Conservation (phyloP, 305 asterid species). For the Fraxinus velutina region DNA sequence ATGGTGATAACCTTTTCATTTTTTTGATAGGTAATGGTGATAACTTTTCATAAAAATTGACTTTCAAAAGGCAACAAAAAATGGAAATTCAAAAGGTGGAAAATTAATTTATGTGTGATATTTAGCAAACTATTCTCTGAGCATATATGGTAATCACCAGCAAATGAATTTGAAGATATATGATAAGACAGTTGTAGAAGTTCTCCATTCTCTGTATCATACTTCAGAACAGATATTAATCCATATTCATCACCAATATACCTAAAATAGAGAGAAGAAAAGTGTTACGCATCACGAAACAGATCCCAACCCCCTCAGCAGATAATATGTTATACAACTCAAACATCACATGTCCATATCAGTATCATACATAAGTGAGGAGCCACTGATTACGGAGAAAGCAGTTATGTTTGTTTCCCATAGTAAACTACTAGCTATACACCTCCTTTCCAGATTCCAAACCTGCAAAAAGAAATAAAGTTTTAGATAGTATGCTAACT, state of each 20-base stretch:
- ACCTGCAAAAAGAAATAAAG: constrained; percentile 45
- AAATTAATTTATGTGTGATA: constrained; percentile 3
- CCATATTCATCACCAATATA: constrained; percentile 89
- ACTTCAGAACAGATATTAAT: constrained; percentile 64
- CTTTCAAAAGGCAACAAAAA: not conserved
- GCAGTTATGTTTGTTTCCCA: constrained; percentile 89
- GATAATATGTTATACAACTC: constrained; percentile 15
- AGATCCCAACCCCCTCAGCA: constrained; percentile 23
- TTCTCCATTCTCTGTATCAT: constrained; percentile 45
- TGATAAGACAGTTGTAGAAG: constrained; percentile 63
- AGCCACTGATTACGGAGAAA: constrained; percentile 77
- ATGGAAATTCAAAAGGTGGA: not conserved
- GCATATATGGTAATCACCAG: constrained; percentile 41
- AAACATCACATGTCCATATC: constrained; percentile 24
- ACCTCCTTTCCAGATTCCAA: constrained; percentile 74
- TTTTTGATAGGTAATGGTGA: not conserved
- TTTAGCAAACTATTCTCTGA: constrained; percentile 1
- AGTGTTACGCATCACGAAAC: constrained; percentile 23
- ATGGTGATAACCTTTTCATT: not conserved
- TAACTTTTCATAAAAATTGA: not conserved
- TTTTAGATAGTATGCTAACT: constrained; percentile 11
- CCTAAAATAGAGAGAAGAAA: constrained; percentile 41
- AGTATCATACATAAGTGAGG: constrained; percentile 67
- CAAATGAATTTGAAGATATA: constrained; percentile 56
- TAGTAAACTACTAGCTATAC: constrained; percentile 61